A percentile compares a stretch with the other conserved stretches of the same genome.
These are phyloP conservation scores for Penicillium sp. DNA, from an alignment of 2,329 filamentous ascomycete genomes.

Conservation along the genomic window DNA sequence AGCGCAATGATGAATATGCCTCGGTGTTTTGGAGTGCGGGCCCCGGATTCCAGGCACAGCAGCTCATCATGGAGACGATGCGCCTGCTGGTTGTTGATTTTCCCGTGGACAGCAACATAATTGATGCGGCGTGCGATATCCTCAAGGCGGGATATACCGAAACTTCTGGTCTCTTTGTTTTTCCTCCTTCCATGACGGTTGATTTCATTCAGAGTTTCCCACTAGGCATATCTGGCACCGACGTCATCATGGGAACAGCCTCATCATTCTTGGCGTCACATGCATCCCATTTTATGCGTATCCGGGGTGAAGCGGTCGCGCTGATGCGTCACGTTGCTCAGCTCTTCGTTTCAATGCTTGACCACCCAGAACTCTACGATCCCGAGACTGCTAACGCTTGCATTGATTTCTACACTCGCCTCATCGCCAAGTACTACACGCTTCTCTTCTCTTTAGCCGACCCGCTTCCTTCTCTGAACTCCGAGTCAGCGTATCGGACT, in stretches of 20 bases:
- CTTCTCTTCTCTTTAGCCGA: slow-evolving; percentile 33
- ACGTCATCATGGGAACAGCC: slow-evolving; percentile 42
- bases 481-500: slow-evolving; percentile 9
- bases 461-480: slow-evolving; percentile 9
- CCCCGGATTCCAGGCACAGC: slow-evolving; percentile 27
- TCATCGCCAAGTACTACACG: slow-evolving; percentile 38
- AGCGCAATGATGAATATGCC: slow-evolving; percentile 23
- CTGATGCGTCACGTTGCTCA: slow-evolving; percentile 37
- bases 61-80: slow-evolving; percentile 37
- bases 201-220: slow-evolving; percentile 39
- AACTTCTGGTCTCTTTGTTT: slow-evolving; percentile 39
- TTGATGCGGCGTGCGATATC: slow-evolving; percentile 43
- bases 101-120: slow-evolving; percentile 36
- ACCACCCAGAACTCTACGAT: slow-evolving; percentile 32
- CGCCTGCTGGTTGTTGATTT: slow-evolving; percentile 37
- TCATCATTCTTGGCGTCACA: slow-evolving; percentile 43
- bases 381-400: slow-evolving; percentile 41
- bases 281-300: slow-evolving; percentile 28
- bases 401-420: slow-evolving; percentile 40
- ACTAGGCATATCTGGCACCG: slow-evolving; percentile 35
- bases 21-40: slow-evolving; percentile 36
- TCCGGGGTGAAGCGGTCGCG: slow-evolving; percentile 30
- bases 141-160: slow-evolving; percentile 44
- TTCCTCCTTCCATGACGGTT: slow-evolving; percentile 37
- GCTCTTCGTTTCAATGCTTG: slow-evolving; percentile 33